Evolutionary conservation across 257 asterid genomes (phyloP), one percentile per base, ranked within the genome.

Genomic region (Nicotiana paniculata): DNA sequence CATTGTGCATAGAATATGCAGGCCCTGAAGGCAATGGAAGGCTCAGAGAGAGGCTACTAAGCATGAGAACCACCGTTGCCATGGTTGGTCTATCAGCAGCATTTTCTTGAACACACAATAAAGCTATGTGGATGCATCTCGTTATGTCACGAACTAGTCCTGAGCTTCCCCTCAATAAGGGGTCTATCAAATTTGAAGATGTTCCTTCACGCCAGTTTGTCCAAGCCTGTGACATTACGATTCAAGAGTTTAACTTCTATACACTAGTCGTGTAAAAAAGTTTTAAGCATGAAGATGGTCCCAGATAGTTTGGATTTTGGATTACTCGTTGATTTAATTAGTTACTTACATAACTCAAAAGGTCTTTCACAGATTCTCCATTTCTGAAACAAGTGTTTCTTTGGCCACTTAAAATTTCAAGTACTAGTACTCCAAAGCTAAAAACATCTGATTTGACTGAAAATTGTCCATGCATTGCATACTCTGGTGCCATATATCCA

Each of bases 401-500:
- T 54, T 86, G 62, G 8, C 86, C 89, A 53, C 86, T 83, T 35
- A 86, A 1, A 58, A 83, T 81, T 80, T 86, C 89, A 7, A 86
- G 32, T 21, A 77, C 33, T 54, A 86, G 46, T 11, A 86, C 85
- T 2, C 89, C 89, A 81, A 86, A 83, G 48, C 86, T 81, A 32
- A 46, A 86, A 9, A 86, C 86, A 39, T 83, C 86, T 26, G 85
- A 86, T 24, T 81, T 81, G 1, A 83, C 77, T 1, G 86, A 83
- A 48, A 83, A 59, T 18, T 66, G 33, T 3, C 85, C 85, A 6
- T 77, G 81, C 8, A 57, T n/a, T 57, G 54, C 48, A 4, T 86
- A 83, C 59, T 83, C 88, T 1, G 88, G 86, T 16, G 88, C 68
- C 85, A 86, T 86, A 72, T 86, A 83, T 43, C 86, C 89, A 28